Evolutionary conservation across 2,329 filamentous ascomycete species (phyloP), one percentile per base, ranked within the genome.

Genomic region (Chaetomium sp.): DNA sequence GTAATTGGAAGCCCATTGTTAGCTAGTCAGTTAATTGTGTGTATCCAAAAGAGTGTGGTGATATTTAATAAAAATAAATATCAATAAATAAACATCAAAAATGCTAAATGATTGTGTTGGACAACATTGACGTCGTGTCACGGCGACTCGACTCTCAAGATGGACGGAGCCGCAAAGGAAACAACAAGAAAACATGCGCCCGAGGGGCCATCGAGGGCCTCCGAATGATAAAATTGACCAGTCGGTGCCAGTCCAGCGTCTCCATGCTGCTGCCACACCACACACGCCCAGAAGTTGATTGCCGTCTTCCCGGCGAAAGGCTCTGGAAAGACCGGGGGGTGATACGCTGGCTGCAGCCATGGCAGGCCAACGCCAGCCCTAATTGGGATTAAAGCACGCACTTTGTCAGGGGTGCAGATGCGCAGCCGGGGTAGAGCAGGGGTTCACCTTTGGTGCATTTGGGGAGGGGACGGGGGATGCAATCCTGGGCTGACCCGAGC

Each of bases 1-100:
- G 65, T 19, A 71, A 75, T 73, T 42, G 66, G 31, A 60, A 51
- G 35, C 60, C 64, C 70, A 71, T 71, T 42, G 58, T 60, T 16
- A 23, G 10, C 21, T n/a, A 19, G 7, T 57, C 12, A 54, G 51
- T 54, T 13, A n/a, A n/a, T n/a, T 21, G 53, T 33, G 29, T 55
- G 53, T 35, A 38, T 38, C 35, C 5, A 42, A 42, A 42, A 42
- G 38, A 42, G 38, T 42, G 38, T 42, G 38, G 38, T 42, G 38
- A 42, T 42, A 42, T 42, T 42, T n/a, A 16, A n/a, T n/a, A n/a
- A n/a, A 29, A 29, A 42, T 16, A 42, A 23, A 55, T 55, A 55
- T 55, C 31, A 31, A 23, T 21, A 55, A 27, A 60, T 25, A 13
- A 42, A 38, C 13, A 55, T 23, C 8, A 42, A 42, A 29, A 25